Evolutionary conservation across 129 eudicot genomes (phyloP), one percentile per base, ranked within the genome.

Genomic region (Gnaphalium uliginosum): DNA sequence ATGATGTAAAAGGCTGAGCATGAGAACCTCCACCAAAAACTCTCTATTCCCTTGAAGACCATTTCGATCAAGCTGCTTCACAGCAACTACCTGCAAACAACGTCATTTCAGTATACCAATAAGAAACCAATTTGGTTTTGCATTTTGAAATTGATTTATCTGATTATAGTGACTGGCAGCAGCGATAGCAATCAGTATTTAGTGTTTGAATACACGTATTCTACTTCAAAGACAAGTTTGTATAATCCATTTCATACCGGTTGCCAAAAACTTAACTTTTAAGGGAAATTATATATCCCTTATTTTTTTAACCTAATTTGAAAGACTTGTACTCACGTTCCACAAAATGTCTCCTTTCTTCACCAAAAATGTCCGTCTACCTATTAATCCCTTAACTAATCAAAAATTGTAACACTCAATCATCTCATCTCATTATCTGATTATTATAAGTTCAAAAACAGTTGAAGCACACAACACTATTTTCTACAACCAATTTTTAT

Each of bases 11-110:
- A 92, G 88, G 81, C 97, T 92, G 83, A 92, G 97, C 97, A 92
- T 92, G 54, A 92, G 88, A 87, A 92, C 97, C 84, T 92, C 97
- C 80, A 89, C 97, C 83, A 89, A 77, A 74, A 89, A 92, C 83
- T 92, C 97, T 79, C 97, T 80, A 58, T 92, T 92, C 78, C 97
- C 97, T 79, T 89, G 96, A 86, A 92, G 96, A 63, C 97, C 97
- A 75, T 92, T 89, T 21, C 96, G 78, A 73, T 92, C 97, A 69
- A 92, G 97, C 65, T 92, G 96, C 75, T 92, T 89, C 15, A 92
- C 97, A 21, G 97, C 97, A 73, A 92, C 97, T 19, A 89, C 91
- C 97, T 92, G 92, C 78, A 79, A 69, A 85, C 27, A 78, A 6
- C 64, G 75, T 71, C 61, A 73, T 43, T 78, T 68, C 74, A 56